Evolutionary conservation across 1,284 basidiomycete genomes (phyloP).

Genomic region (Salmacisia buchloeana): DNA sequence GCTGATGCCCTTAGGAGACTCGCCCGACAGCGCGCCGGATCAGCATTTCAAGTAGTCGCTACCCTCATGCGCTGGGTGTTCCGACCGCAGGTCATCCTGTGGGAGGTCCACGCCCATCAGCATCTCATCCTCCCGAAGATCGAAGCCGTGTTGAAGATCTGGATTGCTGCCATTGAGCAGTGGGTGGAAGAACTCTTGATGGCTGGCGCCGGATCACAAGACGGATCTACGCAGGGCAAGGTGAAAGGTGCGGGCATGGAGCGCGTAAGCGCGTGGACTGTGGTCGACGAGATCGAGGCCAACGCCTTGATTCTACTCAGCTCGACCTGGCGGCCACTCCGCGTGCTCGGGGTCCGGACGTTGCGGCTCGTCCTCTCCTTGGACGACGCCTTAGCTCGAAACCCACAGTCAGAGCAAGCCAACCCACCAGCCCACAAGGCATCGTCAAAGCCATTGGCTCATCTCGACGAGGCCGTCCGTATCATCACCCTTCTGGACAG

Average conservation of each 20-base stretch:
- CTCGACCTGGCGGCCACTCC: constrained; percentile 63
- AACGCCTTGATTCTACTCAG: constrained; percentile 69
- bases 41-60: constrained; percentile 59
- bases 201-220: constrained; percentile 19
- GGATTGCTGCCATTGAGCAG: constrained; percentile 67
- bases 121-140: constrained; percentile 63
- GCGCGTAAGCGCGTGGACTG: constrained; percentile 43
- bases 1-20: constrained; percentile 68
- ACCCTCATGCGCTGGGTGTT: constrained; percentile 73
- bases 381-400: constrained; percentile 35
- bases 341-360: constrained; percentile 49
- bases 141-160: constrained; percentile 63
- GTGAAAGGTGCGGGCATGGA: constrained; percentile 29
- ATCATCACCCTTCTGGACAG: constrained; percentile 39
- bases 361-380: constrained; percentile 41
- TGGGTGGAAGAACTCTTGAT: constrained; percentile 59
- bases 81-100: constrained; percentile 63
- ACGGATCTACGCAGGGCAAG: constrained; percentile 19
- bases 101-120: constrained; percentile 63
- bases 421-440: neutral
- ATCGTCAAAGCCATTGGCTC: neutral
- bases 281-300: constrained; percentile 61
- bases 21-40: constrained; percentile 59
- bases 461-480: constrained; percentile 29
- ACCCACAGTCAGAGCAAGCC: constrained; percentile 37